These are phyloP conservation scores for Musa schizocarpa DNA, from an alignment of 176 grass and related monocot species.

Conservation along the genomic window DNA sequence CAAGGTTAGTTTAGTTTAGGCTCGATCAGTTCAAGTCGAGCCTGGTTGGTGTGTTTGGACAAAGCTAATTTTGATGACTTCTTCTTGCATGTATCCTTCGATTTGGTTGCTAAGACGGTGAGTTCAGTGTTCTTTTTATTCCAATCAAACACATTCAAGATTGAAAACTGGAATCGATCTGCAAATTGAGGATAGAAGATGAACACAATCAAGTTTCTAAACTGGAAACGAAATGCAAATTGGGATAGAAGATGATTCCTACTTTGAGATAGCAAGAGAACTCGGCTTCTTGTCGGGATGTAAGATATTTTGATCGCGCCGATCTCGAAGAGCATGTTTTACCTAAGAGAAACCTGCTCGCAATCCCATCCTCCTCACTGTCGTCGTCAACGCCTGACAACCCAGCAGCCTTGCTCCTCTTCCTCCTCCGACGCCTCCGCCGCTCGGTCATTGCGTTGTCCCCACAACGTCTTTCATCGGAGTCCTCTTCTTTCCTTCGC, in stretches of 20 bases:
- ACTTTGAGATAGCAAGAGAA: constrained; percentile 37
- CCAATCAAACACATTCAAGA: neutral
- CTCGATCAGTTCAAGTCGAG: no score
- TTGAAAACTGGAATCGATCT: neutral
- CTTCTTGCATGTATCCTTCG: neutral
- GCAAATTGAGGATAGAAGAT: neutral
- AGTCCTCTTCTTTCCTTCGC: neutral
- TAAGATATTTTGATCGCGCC: constrained; percentile 24
- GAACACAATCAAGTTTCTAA: neutral
- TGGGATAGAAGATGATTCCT: neutral
- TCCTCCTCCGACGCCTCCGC: constrained; percentile 19
- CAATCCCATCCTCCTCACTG: neutral
- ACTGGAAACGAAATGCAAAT: neutral
- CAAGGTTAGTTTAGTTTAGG: no score
- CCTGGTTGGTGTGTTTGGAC: no score
- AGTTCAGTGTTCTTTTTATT: neutral
- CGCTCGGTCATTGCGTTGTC: constrained; percentile 1
- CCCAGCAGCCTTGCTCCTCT: constrained; percentile 1
- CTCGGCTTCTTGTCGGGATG: constrained; percentile 23
- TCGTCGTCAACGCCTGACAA: neutral
- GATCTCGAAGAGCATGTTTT: constrained; percentile 6
- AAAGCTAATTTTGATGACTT: no score
- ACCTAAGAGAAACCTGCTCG: neutral
- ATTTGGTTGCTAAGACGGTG: neutral
- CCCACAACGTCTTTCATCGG: neutral